A percentile compares a stretch with the other conserved stretches of the same genome.
These are phyloP conservation scores for Colletotrichum liriopes DNA, from an alignment of 2,329 filamentous ascomycete genomes.

Conservation along the genomic window DNA sequence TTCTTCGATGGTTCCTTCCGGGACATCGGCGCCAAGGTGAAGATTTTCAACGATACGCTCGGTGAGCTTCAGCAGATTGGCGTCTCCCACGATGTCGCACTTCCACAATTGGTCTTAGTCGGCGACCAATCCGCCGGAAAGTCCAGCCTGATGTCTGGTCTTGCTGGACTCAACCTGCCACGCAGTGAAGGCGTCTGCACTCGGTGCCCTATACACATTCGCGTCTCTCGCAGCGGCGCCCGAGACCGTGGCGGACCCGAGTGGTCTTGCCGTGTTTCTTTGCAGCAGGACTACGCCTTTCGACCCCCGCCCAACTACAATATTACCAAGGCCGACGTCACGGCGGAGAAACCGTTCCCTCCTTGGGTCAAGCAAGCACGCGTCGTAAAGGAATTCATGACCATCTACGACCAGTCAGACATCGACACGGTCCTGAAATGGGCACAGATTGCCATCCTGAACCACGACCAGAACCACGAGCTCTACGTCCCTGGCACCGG, in stretches of 20 bases:
- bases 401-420: slow-evolving; percentile 71
- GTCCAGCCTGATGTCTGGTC: slow-evolving; percentile 76
- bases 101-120: slow-evolving; percentile 86
- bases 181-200: slow-evolving; percentile 83
- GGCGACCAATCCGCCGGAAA: slow-evolving; percentile 92
- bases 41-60: slow-evolving; percentile 76
- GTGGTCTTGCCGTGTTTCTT: slow-evolving; percentile 79
- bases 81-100: slow-evolving; percentile 77
- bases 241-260: slow-evolving; percentile 48
- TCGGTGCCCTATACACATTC: slow-evolving; percentile 85
- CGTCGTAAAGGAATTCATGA: slow-evolving; percentile 73
- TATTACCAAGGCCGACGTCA: slow-evolving; percentile 64
- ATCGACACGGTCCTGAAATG: slow-evolving; percentile 79
- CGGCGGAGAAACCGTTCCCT: slow-evolving; percentile 69
- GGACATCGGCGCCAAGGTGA: slow-evolving; percentile 75
- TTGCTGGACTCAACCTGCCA: slow-evolving; percentile 80
- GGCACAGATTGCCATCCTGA: slow-evolving; percentile 84
- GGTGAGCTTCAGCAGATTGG: slow-evolving; percentile 80
- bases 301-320: slow-evolving; percentile 56
- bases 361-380: slow-evolving; percentile 73
- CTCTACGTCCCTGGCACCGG: slow-evolving; percentile 69
- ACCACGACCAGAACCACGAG: slow-evolving; percentile 70
- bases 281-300: slow-evolving; percentile 77
- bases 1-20: slow-evolving; percentile 60
- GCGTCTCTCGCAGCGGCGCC: slow-evolving; percentile 68